phyloP scores from a whole-genome alignment of 2,329 filamentous ascomycete genomes.

The Hypoxylon sp. region DNA sequence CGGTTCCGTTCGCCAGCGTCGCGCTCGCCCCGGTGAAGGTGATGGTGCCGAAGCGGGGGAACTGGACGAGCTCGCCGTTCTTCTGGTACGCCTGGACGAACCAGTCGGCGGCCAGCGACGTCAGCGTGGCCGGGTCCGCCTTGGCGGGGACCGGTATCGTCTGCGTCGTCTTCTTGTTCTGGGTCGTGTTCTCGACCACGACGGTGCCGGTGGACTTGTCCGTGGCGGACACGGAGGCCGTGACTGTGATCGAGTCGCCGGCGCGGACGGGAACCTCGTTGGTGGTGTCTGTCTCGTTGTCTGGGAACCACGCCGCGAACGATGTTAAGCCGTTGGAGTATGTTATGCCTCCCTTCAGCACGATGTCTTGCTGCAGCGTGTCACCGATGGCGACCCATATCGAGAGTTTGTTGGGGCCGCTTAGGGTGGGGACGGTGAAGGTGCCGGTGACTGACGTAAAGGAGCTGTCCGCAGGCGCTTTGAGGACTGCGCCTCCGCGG shows the following conservation, averaged over 20 bases:
- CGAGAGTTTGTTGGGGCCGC: slow-evolving; percentile 23
- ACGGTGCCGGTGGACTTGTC: slow-evolving; percentile 32
- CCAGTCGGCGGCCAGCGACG: slow-evolving; percentile 35
- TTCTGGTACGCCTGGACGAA: slow-evolving; percentile 38
- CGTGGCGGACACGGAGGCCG: slow-evolving; percentile 19
- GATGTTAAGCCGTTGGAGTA: slow-evolving; percentile 26
- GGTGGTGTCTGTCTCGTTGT: slow-evolving; percentile 27
- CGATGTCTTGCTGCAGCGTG: slow-evolving; percentile 33
- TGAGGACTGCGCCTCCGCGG: slow-evolving; percentile 35
- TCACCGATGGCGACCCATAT: slow-evolving; percentile 39
- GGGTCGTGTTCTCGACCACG: slow-evolving; percentile 33
- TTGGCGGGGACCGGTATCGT: slow-evolving; percentile 22
- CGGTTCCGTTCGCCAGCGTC: slow-evolving; percentile 24
- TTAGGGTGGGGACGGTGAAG: slow-evolving; percentile 30
- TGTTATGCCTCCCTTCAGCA: slow-evolving; percentile 36
- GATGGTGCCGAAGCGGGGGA: slow-evolving; percentile 29
- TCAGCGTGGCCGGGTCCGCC: slow-evolving; percentile 19
- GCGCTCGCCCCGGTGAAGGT: slow-evolving; percentile 30
- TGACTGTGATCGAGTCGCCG: slow-evolving; percentile 32
- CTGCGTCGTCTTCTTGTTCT: slow-evolving; percentile 25
- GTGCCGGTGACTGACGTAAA: slow-evolving; percentile 34
- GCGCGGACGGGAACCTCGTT: slow-evolving; percentile 24
- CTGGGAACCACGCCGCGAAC: slow-evolving; percentile 32
- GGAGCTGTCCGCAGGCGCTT: slow-evolving; percentile 28
- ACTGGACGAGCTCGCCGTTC: slow-evolving; percentile 28